Conservation (phyloP, 768 basidiomycete species). For the Rubroboletus pulcherrimus region DNA sequence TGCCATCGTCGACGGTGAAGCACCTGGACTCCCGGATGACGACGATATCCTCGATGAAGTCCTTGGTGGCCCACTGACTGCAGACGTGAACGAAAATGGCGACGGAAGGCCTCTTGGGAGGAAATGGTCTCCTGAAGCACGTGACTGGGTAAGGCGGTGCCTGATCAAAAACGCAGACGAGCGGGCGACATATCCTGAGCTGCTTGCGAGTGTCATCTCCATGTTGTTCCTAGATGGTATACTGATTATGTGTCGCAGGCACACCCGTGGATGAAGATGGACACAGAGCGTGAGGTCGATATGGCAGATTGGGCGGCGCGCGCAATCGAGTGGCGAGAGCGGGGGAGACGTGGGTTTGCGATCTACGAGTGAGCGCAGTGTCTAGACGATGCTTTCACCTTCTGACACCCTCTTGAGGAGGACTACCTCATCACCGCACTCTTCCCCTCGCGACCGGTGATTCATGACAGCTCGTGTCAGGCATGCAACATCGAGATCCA, state of each 20-base stretch:
- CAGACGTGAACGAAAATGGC: conserved; percentile 13
- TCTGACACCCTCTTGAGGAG: conserved; percentile 17
- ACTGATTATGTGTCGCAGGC: conserved; percentile 37
- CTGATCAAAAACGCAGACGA: conserved; percentile 75
- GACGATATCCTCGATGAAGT: conserved; percentile 23
- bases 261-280: conserved; percentile 74
- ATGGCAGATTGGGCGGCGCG: conserved; percentile 79
- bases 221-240: background rate
- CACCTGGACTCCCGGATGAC: conserved; percentile 77
- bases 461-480: background rate
- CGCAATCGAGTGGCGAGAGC: conserved; percentile 42
- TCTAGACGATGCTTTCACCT: conserved; percentile 1
- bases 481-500: conserved; percentile 1
- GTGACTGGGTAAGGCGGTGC: conserved; percentile 80
- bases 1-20: conserved; percentile 95
- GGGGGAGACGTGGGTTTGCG: conserved; percentile 18
- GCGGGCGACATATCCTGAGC: conserved; percentile 78
- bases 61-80: conserved; percentile 1
- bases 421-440: conserved; percentile 17
- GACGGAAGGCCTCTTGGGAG: conserved; percentile 13
- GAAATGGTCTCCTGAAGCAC: conserved; percentile 45
- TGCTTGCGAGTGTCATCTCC: conserved; percentile 52
- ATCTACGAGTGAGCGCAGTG: conserved; percentile 23
- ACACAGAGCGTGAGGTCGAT: conserved; percentile 62
- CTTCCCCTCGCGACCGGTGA: conserved; percentile 24